These are phyloP conservation scores for Fulvia fulva DNA, from an alignment of 2,329 filamentous ascomycete species.

Conservation along the genomic window DNA sequence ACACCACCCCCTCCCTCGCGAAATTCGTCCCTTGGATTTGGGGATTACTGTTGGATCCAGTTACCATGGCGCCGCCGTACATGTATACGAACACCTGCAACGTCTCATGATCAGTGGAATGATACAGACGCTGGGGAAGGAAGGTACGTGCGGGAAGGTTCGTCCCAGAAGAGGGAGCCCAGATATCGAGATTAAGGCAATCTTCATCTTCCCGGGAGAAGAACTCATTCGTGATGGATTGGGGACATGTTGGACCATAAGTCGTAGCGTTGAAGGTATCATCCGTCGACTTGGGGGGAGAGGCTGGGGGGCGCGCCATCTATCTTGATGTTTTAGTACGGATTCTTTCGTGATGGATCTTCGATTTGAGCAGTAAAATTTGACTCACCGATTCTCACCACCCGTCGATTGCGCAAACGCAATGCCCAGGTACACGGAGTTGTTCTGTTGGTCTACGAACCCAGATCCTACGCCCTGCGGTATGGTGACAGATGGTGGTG, in stretches of 20 bases:
- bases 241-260: constrained; percentile 8
- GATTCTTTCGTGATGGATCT: no score
- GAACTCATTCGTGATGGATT: constrained; percentile 4
- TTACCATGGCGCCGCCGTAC: constrained; percentile 9
- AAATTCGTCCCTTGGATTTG: constrained; percentile 25
- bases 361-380: no score
- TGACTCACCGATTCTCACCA: constrained; percentile 36
- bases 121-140: no score
- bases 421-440: constrained; percentile 38
- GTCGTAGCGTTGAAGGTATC: constrained; percentile 17
- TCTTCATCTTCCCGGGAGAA: constrained; percentile 7
- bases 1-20: constrained; percentile 6
- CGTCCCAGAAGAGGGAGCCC: constrained; percentile 6
- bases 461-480: constrained; percentile 10
- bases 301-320: constrained; percentile 33
- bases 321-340: no score
- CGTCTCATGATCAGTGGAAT: not conserved
- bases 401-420: constrained; percentile 41
- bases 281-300: constrained; percentile 12
- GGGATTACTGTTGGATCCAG: constrained; percentile 15
- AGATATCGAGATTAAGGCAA: constrained; percentile 10
- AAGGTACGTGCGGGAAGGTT: no score
- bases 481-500: not conserved
- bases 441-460: constrained; percentile 9
- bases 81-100: constrained; percentile 8